Evolutionary conservation across 169 alveolate genomes (phyloP), one percentile per base, ranked within the genome.

Genomic region (Blepharisma undulans): DNA sequence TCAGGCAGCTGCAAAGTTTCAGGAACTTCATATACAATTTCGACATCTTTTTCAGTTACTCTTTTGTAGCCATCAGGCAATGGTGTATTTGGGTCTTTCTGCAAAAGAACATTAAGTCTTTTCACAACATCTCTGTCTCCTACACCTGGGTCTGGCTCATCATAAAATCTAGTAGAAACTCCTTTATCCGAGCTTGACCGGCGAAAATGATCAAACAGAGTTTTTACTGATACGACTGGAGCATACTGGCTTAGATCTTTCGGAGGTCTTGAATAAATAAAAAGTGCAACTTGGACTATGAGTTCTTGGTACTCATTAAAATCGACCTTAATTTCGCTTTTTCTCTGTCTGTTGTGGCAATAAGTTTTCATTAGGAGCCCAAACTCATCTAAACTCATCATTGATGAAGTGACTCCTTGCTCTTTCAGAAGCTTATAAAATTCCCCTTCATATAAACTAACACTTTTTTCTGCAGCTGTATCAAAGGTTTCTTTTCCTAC

Each of bases 61-160:
- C 72, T 86, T 71, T 86, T 86, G 61, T 86, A 86, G 27, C 90
- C 90, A 61, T 60, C 84, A 72, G 90, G 90, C 59, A 86, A 3
- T 29, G 25, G 36, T 1, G 82, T 29, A 34, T 86, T 72, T 19
- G 80, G 80, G 61, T 86, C 66, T 66, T 66, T 66, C 25, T 86
- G 76, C 72, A 86, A 61, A 19, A 66, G 82, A 82, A 27, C n/a
- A 33, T 86, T 86, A 14, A 86, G 82, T 71, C 72, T 66, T 72
- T 72, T 86, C 5, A 86, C 33, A 22, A 86, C 82, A 10, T 86
- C 90, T 86, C 72, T n/a, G n/a, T 86, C 90, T 21, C 90, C 90
- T 27, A 86, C 66, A 61, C 90, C 90, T 22, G 82, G 80, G 66
- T 86, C 90, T 22, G 90, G 90, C 34, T 86, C 90, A 33, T 86